Percentiles rank a stretch among this genome's conserved stretches.
Evolutionary conservation across 768 basidiomycete species (phyloP).

Genomic region (Terana coerulea): DNA sequence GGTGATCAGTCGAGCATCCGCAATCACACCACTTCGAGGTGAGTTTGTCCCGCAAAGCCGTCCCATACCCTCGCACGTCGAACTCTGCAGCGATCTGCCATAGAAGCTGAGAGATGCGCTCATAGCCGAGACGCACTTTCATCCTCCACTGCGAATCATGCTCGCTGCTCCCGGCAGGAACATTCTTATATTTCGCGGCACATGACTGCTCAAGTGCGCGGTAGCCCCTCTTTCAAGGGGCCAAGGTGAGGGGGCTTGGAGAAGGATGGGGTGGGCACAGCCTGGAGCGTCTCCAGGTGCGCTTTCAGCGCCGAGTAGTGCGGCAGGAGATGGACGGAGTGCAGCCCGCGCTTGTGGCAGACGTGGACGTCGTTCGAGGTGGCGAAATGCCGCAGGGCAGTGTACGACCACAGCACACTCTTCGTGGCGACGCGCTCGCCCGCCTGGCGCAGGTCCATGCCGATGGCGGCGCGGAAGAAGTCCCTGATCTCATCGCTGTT

Average conservation of each 20-base stretch:
- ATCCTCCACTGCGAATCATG: conserved; percentile 53
- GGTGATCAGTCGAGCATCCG: conserved; percentile 75
- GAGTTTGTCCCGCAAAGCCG: conserved; percentile 65
- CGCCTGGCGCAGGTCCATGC: conserved; percentile 75
- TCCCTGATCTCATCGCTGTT: conserved; percentile 71
- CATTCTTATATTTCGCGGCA: conserved; percentile 45
- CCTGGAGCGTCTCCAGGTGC: conserved; percentile 59
- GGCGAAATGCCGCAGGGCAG: conserved; percentile 71
- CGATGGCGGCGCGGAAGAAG: conserved; percentile 64
- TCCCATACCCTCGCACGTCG: conserved; percentile 68
- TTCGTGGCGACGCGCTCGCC: conserved; percentile 78
- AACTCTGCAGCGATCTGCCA: conserved; percentile 73
- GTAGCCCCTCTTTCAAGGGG: conserved; percentile 51
- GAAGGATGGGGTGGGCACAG: conserved; percentile 52
- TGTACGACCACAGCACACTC: conserved; percentile 78
- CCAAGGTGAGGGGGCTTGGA: conserved; percentile 65
- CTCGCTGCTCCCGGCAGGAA: conserved; percentile 35
- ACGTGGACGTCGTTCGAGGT: conserved; percentile 67
- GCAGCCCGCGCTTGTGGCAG: conserved; percentile 61
- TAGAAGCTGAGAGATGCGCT: conserved; percentile 56
- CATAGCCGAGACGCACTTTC: conserved; percentile 63
- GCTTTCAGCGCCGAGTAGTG: conserved; percentile 54
- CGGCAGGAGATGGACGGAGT: conserved; percentile 62
- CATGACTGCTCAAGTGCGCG: conserved; percentile 65
- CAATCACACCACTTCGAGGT: conserved; percentile 79